Conservation (phyloP, 768 basidiomycete species). For the Hygrocybe coccinea region DNA sequence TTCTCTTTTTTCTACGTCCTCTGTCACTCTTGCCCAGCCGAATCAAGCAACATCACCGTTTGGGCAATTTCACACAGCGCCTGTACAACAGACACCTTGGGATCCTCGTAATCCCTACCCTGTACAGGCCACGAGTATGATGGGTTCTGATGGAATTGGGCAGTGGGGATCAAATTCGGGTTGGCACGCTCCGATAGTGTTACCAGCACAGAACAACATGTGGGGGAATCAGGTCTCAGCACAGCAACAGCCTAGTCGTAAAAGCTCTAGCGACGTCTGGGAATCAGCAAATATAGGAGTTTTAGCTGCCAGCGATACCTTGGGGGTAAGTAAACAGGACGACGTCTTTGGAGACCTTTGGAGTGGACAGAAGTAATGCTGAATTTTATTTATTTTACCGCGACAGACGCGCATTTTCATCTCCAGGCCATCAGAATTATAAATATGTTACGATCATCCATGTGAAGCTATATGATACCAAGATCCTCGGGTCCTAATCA, state of each 20-base stretch:
- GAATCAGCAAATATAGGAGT: conserved; percentile 61
- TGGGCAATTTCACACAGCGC: conserved; percentile 33
- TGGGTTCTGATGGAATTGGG: conserved; percentile 49
- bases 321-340: conserved; percentile 52
- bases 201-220: conserved; percentile 36
- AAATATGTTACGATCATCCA: too few relatives aligned
- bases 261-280: neutral
- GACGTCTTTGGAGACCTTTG: conserved; percentile 81
- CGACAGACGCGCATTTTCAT: neutral
- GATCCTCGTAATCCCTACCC: conserved; percentile 16
- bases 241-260: conserved; percentile 34
- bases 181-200: conserved; percentile 42
- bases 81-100: conserved; percentile 27
- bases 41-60: conserved; percentile 28
- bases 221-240: conserved; percentile 32
- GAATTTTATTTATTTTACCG: neutral
- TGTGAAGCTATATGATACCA: conserved; percentile 4
- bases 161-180: conserved; percentile 66
- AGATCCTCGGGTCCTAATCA: conserved; percentile 7
- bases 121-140: conserved; percentile 44
- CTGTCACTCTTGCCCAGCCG: conserved; percentile 27
- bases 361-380: conserved; percentile 42
- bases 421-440: too few relatives aligned
- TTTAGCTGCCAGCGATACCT: conserved; percentile 15
- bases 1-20: conserved; percentile 62